Evolutionary conservation across 1,284 basidiomycete genomes (phyloP).

Genomic region (Leccinum angustisporum): DNA sequence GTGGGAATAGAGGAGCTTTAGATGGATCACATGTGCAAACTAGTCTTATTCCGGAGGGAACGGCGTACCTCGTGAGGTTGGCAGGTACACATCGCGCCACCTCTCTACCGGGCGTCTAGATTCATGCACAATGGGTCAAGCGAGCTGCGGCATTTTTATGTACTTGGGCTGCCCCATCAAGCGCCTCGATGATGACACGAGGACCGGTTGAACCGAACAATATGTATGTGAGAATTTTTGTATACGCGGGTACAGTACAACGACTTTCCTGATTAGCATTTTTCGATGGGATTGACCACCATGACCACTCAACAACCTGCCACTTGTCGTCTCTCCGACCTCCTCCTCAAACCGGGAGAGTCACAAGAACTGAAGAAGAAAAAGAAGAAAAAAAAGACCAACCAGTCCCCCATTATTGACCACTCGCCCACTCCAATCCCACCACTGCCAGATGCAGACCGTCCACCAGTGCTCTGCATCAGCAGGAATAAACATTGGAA

Average conservation of each 20-base stretch:
- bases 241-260: background rate
- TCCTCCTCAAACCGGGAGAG: slow-evolving; percentile 3
- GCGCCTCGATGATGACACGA: slow-evolving; percentile 4
- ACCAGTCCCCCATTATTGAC: slow-evolving; percentile 41
- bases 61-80: background rate
- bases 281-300: background rate
- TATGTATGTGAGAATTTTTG: background rate
- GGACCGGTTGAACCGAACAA: slow-evolving; percentile 4
- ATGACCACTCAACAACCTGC: background rate
- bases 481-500: slow-evolving; percentile 86
- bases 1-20: background rate
- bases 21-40: background rate
- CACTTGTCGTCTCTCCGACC: background rate
- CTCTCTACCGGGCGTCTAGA: no score
- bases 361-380: slow-evolving; percentile 45
- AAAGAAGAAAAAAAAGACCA: slow-evolving; percentile 68
- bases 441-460: slow-evolving; percentile 37
- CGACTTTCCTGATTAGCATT: slow-evolving; percentile 13
- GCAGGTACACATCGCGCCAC: no score
- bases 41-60: background rate
- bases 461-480: slow-evolving; percentile 68
- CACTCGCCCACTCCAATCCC: slow-evolving; percentile 13
- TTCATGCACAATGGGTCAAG: no score
- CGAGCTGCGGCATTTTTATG: background rate
- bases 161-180: background rate